Percentiles rank a stretch among this genome's conserved stretches.
These are phyloP conservation scores for Sisymbrium altissimum DNA, from an alignment of 345 rosid genomes.

Conservation along the genomic window DNA sequence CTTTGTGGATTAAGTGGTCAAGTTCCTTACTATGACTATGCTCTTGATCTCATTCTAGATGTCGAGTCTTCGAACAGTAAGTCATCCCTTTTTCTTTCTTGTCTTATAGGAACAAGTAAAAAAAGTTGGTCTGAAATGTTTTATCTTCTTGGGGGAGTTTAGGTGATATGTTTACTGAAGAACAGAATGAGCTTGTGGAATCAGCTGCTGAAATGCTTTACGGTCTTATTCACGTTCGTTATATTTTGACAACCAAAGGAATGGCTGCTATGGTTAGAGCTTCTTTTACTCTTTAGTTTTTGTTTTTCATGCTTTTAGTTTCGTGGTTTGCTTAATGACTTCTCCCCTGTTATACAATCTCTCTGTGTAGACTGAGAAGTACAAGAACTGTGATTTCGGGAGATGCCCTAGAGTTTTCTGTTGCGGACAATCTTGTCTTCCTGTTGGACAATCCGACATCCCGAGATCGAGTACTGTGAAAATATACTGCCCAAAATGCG, in stretches of 20 bases:
- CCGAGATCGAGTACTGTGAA: slow-evolving; percentile 93
- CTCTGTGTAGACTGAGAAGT: slow-evolving; percentile 72
- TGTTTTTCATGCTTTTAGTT: neutral
- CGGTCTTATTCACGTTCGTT: slow-evolving; percentile 93
- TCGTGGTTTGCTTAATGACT: slow-evolving; percentile 7
- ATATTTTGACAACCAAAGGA: slow-evolving; percentile 89
- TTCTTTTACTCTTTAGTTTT: neutral
- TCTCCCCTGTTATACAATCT: neutral
- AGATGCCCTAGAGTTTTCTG: slow-evolving; percentile 97
- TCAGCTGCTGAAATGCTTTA: slow-evolving; percentile 95
- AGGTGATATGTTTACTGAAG: slow-evolving; percentile 98
- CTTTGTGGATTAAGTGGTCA: slow-evolving; percentile 97
- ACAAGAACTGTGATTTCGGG: slow-evolving; percentile 89
- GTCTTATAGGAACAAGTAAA: neutral
- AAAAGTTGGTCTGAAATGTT: neutral
- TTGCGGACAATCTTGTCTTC: slow-evolving; percentile 95
- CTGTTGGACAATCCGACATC: slow-evolving; percentile 87
- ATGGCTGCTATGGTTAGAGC: slow-evolving; percentile 79
- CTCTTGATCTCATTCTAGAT: slow-evolving; percentile 89
- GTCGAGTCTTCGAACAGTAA: slow-evolving; percentile 95
- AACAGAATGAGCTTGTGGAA: slow-evolving; percentile 95
- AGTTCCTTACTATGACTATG: slow-evolving; percentile 88
- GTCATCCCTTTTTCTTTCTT: neutral
- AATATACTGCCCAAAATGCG: slow-evolving; percentile 89
- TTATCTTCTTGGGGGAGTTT: slow-evolving; percentile 1